Evolutionary conservation across 192 early-diverging fungal genomes (phyloP), one percentile per base, ranked within the genome.

Genomic region (Entomortierella chlamydospora): DNA sequence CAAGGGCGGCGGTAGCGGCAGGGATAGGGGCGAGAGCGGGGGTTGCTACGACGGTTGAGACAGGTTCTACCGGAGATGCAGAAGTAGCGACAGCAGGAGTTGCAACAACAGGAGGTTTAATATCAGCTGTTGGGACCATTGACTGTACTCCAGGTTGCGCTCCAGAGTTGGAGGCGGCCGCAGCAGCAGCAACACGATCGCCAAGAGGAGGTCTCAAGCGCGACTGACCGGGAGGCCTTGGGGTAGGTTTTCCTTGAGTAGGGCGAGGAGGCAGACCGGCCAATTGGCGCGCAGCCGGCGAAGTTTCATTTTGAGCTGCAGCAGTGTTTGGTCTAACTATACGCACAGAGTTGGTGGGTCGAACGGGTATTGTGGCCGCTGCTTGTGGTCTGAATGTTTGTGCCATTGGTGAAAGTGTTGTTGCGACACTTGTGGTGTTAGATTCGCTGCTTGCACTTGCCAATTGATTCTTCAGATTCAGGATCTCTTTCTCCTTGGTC

Each of bases 401-500:
- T 2, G 73, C 73, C 0, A n/a, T 41, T 25, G 54, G 30, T 23
- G 64, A 68, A 20, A 76, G 65, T n/a, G 58, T 28, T 4, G 23
- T 26, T 28, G 56, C 12, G 11, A 55, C 11, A 13, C 37, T 30
- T 31, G 58, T 25, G 2, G 59, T 20, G n/a, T 23, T 45, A 2
- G 50, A 15, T 33, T 49, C n/a, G 15, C 2, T 49, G 22, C 42
- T 66, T 9, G 81, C 58, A 39, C 53, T 70, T 1, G 63, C 50
- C 4, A 87, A 67, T 53, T 70, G 82, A 20, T 64, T 72, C 51
- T 84, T 83, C 50, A 88, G 52, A 15, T 76, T 70, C 3, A 70
- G 68, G 13, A 84, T 82, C 31, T 84, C 82, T 53, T 84, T 88
- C 1, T 72, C 84, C 9, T 82, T 84, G 28, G 63, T 37, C 31